Evolutionary conservation across 2,329 filamentous ascomycete species (phyloP), one percentile per base, ranked within the genome.

Genomic region (Ophiostoma himal-ulmi): DNA sequence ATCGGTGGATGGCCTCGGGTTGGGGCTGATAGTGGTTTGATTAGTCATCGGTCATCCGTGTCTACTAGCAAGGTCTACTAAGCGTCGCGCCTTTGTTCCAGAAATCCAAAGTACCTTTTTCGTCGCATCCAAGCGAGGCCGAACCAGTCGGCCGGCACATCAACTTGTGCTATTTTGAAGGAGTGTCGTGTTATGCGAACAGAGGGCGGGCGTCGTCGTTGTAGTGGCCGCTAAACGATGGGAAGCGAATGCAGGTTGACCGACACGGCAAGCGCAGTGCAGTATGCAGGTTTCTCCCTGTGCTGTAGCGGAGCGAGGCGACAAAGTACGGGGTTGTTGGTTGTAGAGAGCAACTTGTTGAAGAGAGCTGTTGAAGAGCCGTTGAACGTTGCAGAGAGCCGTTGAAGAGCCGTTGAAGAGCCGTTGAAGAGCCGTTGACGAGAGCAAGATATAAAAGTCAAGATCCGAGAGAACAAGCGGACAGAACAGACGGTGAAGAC

Each of bases 71-170:
- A 44, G 7, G 48, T 20, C 13, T 54, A 20, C 48, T 54, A 20
- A 5, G 48, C 57, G 26, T n/a, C 11, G 34, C 20, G 44, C 30
- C 30, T 30, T 30, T 30, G 30, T 30, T 30, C 44, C 17, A 6
- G 4, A 14, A 20, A 14, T 60, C 30, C 30, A 30, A 52, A n/a
- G 26, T 22, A 72, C 72, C 64, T 68, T 68, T 72, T 73, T 68
- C 68, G 70, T 44, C 70, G 71, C 72, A 73, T 73, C 67, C 67
- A 71, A 57, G 48, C 39, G 66, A 57, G 60, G 64, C 71, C 71
- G 69, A 62, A 36, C 48, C 30, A 13, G 67, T 67, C 62, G 71
- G 71, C 67, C 69, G 52, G 71, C 67, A 39, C 67, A 67, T 67
- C n/a, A 37, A 66, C 60, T 52, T 57, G 20, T 36, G 67, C 17